phyloP scores from a whole-genome alignment of 2,329 filamentous ascomycete species.

The Dothiorella sarmentorum region DNA sequence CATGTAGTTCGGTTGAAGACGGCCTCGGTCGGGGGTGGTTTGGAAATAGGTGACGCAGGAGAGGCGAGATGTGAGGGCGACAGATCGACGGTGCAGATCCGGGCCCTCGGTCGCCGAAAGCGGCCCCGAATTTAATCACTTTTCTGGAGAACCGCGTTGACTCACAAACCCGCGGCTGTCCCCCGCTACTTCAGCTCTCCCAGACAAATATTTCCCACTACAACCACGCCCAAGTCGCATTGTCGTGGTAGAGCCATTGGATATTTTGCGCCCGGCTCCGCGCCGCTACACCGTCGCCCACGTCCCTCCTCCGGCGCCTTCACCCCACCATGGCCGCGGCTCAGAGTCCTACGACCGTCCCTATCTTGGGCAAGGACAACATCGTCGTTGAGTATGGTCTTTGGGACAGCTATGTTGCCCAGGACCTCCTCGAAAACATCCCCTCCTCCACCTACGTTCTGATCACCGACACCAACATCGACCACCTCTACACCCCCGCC shows the following conservation, averaged over 20 bases:
- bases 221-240: not conserved
- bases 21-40: too few species aligned
- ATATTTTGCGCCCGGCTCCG: not conserved
- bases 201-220: not conserved
- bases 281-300: not conserved
- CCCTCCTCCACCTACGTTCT: constrained; percentile 90
- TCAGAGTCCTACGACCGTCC: constrained; percentile 59
- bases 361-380: constrained; percentile 81
- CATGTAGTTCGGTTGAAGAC: too few species aligned
- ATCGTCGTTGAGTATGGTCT: constrained; percentile 91
- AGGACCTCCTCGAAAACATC: constrained; percentile 75
- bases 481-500: constrained; percentile 71
- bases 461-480: constrained; percentile 93
- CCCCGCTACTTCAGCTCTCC: not conserved
- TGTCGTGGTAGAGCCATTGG: not conserved
- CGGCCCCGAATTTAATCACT: constrained; percentile 13
- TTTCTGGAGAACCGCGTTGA: constrained; percentile 13
- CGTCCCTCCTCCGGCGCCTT: not conserved
- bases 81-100: not conserved
- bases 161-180: not conserved
- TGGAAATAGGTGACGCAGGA: not conserved
- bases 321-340: constrained; percentile 13
- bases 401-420: constrained; percentile 76
- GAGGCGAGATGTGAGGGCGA: not conserved
- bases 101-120: constrained; percentile 8